phyloP scores from a whole-genome alignment of 768 basidiomycete species.

The Kwoniella botswanensis region DNA sequence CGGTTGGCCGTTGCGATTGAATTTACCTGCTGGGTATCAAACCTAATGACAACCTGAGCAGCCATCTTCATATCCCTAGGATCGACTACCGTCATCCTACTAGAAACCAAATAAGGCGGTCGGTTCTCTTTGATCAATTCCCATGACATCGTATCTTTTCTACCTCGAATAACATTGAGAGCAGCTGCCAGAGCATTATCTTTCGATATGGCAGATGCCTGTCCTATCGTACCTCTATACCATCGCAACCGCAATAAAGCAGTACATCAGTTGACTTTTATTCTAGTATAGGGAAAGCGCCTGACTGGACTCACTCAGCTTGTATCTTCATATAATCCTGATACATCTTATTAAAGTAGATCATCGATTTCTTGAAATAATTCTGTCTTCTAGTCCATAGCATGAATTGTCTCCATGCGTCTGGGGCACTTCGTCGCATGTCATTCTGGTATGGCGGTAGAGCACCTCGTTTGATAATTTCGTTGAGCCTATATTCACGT shows the following conservation, averaged over 20 bases:
- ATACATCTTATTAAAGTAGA: conserved; percentile 10
- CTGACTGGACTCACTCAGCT: conserved; percentile 19
- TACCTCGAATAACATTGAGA: conserved; percentile 13
- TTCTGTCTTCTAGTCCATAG: conserved; percentile 1
- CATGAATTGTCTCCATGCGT: conserved; percentile 18
- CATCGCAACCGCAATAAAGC: too few relatives aligned
- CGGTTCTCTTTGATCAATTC: conserved; percentile 18
- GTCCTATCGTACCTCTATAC: conserved; percentile 20
- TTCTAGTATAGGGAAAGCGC: not conserved
- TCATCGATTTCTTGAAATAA: conserved; percentile 9
- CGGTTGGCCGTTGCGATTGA: too few relatives aligned
- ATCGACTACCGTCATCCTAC: conserved; percentile 20
- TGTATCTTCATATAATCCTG: conserved; percentile 21
- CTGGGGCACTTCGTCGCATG: not conserved
- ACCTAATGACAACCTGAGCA: conserved; percentile 25
- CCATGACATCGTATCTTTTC: conserved; percentile 25
- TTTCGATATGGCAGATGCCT: conserved; percentile 20
- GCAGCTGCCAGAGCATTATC: conserved; percentile 19
- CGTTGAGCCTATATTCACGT: not conserved
- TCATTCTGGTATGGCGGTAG: conserved; percentile 12
- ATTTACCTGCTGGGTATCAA: conserved; percentile 29
- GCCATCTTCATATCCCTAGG: conserved; percentile 23
- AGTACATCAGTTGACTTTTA: too few relatives aligned
- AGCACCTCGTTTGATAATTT: conserved; percentile 20
- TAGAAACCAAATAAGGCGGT: conserved; percentile 17